phyloP scores from a whole-genome alignment of 371 early-diverging fungal genomes.

The Mortierella sp. region DNA sequence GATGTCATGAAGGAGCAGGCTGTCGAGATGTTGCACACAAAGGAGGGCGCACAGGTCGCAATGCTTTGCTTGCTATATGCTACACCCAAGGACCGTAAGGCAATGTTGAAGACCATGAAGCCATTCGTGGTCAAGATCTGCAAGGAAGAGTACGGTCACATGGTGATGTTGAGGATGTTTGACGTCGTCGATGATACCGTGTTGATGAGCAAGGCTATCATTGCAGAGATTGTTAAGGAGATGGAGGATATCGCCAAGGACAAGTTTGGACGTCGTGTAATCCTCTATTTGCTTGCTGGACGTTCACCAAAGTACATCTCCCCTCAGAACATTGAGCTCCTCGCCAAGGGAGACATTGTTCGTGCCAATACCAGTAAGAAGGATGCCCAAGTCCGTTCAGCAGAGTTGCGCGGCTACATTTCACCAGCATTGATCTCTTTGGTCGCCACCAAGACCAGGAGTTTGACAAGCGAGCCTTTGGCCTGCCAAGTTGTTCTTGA shows the following conservation, averaged over 20 bases:
- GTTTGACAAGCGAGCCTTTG: slow-evolving; percentile 71
- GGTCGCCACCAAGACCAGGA: slow-evolving; percentile 65
- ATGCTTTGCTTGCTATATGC: slow-evolving; percentile 85
- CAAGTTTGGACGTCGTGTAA: slow-evolving; percentile 81
- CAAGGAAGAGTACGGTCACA: slow-evolving; percentile 91
- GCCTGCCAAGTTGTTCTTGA: slow-evolving; percentile 80
- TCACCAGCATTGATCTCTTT: slow-evolving; percentile 73
- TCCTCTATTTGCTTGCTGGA: slow-evolving; percentile 80
- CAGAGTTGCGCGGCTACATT: slow-evolving; percentile 71
- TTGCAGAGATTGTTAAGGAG: slow-evolving; percentile 74
- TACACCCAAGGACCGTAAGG: slow-evolving; percentile 90
- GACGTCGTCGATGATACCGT: slow-evolving; percentile 97
- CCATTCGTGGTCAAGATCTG: slow-evolving; percentile 86
- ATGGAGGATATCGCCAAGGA: slow-evolving; percentile 72
- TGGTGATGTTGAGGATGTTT: slow-evolving; percentile 85
- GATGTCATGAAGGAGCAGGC: slow-evolving; percentile 86
- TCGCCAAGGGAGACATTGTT: slow-evolving; percentile 74
- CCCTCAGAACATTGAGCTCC: slow-evolving; percentile 70
- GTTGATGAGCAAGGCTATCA: slow-evolving; percentile 80
- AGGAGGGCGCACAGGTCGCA: slow-evolving; percentile 89
- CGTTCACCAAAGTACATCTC: slow-evolving; percentile 79
- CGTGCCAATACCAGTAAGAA: slow-evolving; percentile 79
- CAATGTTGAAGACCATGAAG: slow-evolving; percentile 89
- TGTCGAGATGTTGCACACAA: slow-evolving; percentile 91
- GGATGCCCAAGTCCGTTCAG: slow-evolving; percentile 71